These are phyloP conservation scores for Orbilia brochopaga DNA, from an alignment of 2,329 filamentous ascomycete species.

Conservation along the genomic window DNA sequence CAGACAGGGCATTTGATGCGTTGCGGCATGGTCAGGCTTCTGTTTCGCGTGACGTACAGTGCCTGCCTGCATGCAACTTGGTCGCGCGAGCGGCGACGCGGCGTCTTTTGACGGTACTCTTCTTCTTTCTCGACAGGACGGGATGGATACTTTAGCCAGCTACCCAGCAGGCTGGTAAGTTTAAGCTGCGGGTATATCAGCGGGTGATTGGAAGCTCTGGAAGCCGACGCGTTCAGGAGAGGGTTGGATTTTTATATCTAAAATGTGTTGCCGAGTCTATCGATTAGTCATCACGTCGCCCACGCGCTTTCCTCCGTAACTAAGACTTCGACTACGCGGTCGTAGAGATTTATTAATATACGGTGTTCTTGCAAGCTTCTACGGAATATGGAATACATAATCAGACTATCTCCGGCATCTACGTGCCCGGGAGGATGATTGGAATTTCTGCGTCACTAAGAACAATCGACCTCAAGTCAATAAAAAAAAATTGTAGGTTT, in stretches of 20 bases:
- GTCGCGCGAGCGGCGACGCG: not conserved
- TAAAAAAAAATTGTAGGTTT: conserved; percentile 43
- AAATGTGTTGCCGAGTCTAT: conserved; percentile 35
- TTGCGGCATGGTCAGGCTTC: conserved; percentile 19
- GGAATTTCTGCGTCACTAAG: conserved; percentile 47
- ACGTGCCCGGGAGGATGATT: conserved; percentile 26
- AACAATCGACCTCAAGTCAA: conserved; percentile 45
- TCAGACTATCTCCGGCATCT: conserved; percentile 33
- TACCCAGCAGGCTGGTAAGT: not conserved
- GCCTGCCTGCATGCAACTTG: not conserved
- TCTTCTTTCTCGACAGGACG: not conserved
- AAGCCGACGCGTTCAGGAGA: conserved; percentile 50
- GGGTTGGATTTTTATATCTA: conserved; percentile 30
- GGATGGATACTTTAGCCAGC: not conserved
- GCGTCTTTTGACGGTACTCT: not conserved
- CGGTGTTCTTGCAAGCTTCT: no score
- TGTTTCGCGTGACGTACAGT: not conserved
- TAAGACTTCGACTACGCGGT: no score
- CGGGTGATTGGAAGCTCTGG: conserved; percentile 16
- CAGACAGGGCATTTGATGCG: conserved; percentile 73
- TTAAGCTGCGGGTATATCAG: not conserved
- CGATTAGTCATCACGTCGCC: conserved; percentile 36
- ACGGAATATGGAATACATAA: not conserved
- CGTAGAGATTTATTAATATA: no score
- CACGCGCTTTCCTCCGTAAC: no score